Percentiles rank a stretch among this genome's conserved stretches.
phyloP scores from a whole-genome alignment of 768 basidiomycete species.

The Kwoniella shandongensis region DNA sequence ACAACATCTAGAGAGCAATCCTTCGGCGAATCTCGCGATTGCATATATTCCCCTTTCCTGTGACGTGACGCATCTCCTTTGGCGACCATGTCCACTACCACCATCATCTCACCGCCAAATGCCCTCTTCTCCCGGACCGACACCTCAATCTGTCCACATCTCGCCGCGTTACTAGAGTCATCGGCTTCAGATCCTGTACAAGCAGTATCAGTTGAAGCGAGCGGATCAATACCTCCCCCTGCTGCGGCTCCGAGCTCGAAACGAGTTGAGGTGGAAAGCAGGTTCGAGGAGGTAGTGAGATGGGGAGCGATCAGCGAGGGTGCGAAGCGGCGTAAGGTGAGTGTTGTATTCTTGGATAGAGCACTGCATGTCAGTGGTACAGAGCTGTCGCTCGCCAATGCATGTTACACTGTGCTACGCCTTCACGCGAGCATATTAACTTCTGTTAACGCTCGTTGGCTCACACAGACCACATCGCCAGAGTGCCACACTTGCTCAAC shows the following conservation, averaged over 20 bases:
- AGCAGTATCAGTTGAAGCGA: neutral
- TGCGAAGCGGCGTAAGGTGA: constrained; percentile 30
- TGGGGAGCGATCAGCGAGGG: constrained; percentile 33
- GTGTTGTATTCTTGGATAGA: neutral
- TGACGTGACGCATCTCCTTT: too few species aligned
- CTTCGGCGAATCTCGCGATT: too few species aligned
- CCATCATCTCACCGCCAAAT: neutral
- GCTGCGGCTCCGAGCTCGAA: neutral
- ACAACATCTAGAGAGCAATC: too few species aligned
- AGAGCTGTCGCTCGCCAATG: too few species aligned
- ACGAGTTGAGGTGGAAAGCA: constrained; percentile 18
- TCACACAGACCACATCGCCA: constrained; percentile 28
- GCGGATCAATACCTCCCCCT: neutral
- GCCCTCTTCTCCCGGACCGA: constrained; percentile 19
- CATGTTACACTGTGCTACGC: neutral
- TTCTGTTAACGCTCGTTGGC: neutral
- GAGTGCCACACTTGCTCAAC: constrained; percentile 31
- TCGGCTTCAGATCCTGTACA: neutral
- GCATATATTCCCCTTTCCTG: too few species aligned
- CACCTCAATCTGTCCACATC: constrained; percentile 35
- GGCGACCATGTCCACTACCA: too few species aligned
- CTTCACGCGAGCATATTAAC: too few species aligned
- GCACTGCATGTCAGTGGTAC: neutral
- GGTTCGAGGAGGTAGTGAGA: constrained; percentile 30
- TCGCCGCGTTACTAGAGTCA: constrained; percentile 14